Conservation (phyloP, 1,284 basidiomycete species). For the Macrocybe sp. region DNA sequence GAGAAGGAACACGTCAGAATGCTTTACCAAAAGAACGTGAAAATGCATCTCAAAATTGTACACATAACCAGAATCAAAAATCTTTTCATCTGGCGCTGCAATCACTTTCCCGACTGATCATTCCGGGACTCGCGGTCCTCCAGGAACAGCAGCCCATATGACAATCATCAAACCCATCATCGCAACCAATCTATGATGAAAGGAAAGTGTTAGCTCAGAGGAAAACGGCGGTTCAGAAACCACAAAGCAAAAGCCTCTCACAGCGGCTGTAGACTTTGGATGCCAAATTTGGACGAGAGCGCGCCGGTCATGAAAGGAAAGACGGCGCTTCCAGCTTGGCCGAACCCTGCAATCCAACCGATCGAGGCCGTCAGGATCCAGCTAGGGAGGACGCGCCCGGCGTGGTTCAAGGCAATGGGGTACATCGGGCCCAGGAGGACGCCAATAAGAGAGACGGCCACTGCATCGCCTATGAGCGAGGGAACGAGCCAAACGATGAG, state of each 20-base stretch:
- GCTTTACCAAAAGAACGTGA: no score
- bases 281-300: conserved; percentile 18
- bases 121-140: not conserved
- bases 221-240: not conserved
- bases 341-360: conserved; percentile 47
- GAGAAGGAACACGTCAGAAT: no score
- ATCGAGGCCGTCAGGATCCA: conserved; percentile 49
- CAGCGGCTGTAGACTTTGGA: conserved; percentile 20
- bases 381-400: conserved; percentile 41
- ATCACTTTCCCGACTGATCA: no score
- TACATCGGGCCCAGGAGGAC: conserved; percentile 50
- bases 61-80: no score
- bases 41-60: no score
- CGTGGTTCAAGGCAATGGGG: conserved; percentile 48
- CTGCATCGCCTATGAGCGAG: conserved; percentile 2
- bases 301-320: conserved; percentile 19
- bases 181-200: conserved; percentile 19
- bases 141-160: conserved; percentile 24
- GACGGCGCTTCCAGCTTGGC: conserved; percentile 15
- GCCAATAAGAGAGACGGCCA: conserved; percentile 45
- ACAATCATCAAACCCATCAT: conserved; percentile 25
- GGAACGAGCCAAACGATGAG: conserved; percentile 1
- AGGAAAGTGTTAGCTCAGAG: not conserved
- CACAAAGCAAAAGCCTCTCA: conserved; percentile 6
- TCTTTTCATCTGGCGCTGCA: no score